Conservation (phyloP, 371 early-diverging fungal genomes). For the Blastocladiella emersonii region DNA sequence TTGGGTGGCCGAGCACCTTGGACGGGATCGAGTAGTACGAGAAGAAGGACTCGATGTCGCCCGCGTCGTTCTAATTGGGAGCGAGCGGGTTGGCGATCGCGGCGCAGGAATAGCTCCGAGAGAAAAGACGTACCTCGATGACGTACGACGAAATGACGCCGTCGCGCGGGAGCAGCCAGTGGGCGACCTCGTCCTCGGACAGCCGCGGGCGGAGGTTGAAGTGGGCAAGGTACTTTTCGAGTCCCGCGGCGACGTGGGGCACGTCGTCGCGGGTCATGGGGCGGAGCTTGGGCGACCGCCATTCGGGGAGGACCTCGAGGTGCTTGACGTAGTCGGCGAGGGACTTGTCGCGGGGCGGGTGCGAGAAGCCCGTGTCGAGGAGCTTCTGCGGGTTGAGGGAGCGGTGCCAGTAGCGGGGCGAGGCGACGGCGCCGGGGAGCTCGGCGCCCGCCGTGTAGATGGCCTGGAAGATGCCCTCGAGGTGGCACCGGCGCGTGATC, state of each 20-base stretch:
- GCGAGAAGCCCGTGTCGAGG: slow-evolving; percentile 82
- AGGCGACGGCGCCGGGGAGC: slow-evolving; percentile 80
- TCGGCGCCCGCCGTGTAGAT: slow-evolving; percentile 91
- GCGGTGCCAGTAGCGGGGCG: slow-evolving; percentile 80
- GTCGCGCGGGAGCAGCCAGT: slow-evolving; percentile 75
- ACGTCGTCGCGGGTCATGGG: slow-evolving; percentile 63
- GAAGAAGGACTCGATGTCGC: slow-evolving; percentile 67
- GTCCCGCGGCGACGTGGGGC: slow-evolving; percentile 45
- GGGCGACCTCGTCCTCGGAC: slow-evolving; percentile 71
- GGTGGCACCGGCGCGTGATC: slow-evolving; percentile 85
- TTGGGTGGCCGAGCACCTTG: slow-evolving; percentile 56
- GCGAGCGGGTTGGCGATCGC: slow-evolving; percentile 25
- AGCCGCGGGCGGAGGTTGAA: slow-evolving; percentile 61
- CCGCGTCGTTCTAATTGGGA: slow-evolving; percentile 15
- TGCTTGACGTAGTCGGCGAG: slow-evolving; percentile 56
- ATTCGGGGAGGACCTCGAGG: neutral
- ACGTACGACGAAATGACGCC: slow-evolving; percentile 85
- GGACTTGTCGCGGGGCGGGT: slow-evolving; percentile 51
- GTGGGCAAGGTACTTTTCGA: slow-evolving; percentile 53
- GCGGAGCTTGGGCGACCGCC: slow-evolving; percentile 28
- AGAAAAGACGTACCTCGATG: slow-evolving; percentile 44
- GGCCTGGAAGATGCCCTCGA: slow-evolving; percentile 92
- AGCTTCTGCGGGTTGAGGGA: slow-evolving; percentile 85
- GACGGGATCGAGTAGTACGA: slow-evolving; percentile 89
- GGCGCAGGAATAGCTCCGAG: neutral